phyloP scores from a whole-genome alignment of 371 early-diverging fungal species.

The Mucor circinelloides region DNA sequence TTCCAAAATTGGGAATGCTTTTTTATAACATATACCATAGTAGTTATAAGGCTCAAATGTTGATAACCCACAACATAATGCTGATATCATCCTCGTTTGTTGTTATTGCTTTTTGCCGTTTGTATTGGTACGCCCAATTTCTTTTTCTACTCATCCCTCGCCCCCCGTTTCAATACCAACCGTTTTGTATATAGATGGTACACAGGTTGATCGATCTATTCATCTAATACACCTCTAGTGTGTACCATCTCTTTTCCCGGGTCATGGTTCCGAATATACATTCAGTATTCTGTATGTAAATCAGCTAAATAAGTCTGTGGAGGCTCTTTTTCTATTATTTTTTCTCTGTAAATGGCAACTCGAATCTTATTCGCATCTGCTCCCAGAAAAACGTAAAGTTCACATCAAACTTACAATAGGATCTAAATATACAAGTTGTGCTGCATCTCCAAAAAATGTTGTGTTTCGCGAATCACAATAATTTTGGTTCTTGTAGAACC shows the following conservation, averaged over 20 bases:
- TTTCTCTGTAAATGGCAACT: neutral
- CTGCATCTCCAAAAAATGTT: neutral
- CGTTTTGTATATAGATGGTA: neutral
- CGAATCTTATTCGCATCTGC: neutral
- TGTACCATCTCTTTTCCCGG: neutral
- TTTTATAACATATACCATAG: neutral
- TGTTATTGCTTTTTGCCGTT: neutral
- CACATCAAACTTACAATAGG: neutral
- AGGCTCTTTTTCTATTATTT: neutral
- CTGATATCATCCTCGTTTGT: neutral
- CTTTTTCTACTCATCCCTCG: neutral
- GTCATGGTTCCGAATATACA: neutral
- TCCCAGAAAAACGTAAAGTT: neutral
- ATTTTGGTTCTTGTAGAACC: neutral
- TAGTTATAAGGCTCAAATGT: neutral
- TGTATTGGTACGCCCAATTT: neutral
- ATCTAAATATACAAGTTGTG: neutral
- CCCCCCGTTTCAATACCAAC: neutral
- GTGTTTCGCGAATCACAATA: neutral
- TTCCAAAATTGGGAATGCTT: constrained; percentile 1
- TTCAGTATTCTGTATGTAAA: neutral
- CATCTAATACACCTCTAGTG: neutral
- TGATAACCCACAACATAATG: neutral
- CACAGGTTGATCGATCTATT: neutral
- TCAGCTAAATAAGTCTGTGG: neutral